phyloP scores from a whole-genome alignment of 176 grass and related monocot species.

The Zoysia pacifica region DNA sequence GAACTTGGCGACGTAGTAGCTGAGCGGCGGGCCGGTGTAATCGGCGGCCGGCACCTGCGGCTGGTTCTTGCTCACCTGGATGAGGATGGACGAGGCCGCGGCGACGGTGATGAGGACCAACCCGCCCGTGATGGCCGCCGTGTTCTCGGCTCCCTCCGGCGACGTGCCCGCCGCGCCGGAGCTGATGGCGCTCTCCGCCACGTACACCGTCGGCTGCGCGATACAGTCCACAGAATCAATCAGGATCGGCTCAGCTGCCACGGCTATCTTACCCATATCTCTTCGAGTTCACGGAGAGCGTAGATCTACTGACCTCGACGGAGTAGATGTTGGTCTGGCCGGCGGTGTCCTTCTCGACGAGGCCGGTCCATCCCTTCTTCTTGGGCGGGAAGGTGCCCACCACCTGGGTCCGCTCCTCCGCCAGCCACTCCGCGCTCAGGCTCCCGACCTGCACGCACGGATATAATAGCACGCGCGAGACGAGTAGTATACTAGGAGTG shows the following conservation, averaged over 20 bases:
- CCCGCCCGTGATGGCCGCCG: constrained; percentile 45
- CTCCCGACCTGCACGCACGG: constrained; percentile 62
- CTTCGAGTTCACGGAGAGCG: no score
- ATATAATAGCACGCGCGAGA: background rate
- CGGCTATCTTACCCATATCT: no score
- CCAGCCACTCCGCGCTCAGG: constrained; percentile 87
- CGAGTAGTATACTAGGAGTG: no score
- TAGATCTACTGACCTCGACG: constrained; percentile 53
- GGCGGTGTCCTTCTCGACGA: constrained; percentile 89
- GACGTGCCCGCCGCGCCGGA: constrained; percentile 68
- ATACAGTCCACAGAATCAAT: no score
- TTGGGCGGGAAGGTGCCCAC: constrained; percentile 86
- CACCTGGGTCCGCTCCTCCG: constrained; percentile 74
- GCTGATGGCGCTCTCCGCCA: constrained; percentile 83
- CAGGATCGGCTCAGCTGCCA: no score
- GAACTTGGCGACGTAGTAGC: constrained; percentile 90
- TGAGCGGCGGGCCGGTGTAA: constrained; percentile 82
- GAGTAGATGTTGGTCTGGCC: constrained; percentile 98
- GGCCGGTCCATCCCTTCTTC: constrained; percentile 70
- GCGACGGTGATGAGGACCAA: constrained; percentile 66
- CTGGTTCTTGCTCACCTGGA: constrained; percentile 76
- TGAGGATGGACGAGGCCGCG: constrained; percentile 59
- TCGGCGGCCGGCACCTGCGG: constrained; percentile 25
- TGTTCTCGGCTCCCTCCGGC: constrained; percentile 70
- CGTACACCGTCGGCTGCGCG: no score